Conservation (phyloP, 2,329 filamentous ascomycete species). For the Rhytidhysteron rufulum region DNA sequence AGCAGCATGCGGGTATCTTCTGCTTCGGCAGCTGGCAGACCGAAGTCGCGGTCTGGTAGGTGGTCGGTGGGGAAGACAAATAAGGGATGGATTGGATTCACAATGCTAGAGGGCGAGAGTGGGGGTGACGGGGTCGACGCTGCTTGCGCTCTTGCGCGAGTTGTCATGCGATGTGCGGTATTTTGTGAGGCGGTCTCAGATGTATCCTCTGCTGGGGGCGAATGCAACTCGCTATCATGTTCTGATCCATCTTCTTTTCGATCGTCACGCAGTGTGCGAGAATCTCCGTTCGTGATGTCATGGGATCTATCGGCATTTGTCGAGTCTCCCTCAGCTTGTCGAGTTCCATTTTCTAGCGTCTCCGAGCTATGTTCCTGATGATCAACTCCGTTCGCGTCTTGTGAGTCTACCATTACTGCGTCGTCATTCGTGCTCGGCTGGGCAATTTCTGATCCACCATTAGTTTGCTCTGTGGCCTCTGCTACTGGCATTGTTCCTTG, state of each 20-base stretch:
- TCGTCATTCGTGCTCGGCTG: neutral
- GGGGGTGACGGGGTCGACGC: slow-evolving; percentile 35
- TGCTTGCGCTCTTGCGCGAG: slow-evolving; percentile 50
- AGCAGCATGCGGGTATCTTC: slow-evolving; percentile 73
- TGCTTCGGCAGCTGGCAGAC: slow-evolving; percentile 69
- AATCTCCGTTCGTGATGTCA: neutral
- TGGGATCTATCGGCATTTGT: neutral
- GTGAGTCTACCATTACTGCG: neutral
- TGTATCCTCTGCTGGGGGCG: slow-evolving; percentile 31
- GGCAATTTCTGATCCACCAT: neutral
- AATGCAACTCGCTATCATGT: slow-evolving; percentile 20
- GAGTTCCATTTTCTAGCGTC: neutral
- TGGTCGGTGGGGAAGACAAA: slow-evolving; percentile 63
- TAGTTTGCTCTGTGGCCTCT: neutral
- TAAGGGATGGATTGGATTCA: slow-evolving; percentile 67
- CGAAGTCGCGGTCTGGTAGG: slow-evolving; percentile 65
- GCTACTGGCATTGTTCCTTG: neutral
- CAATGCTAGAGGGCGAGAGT: slow-evolving; percentile 44
- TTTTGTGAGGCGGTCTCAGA: slow-evolving; percentile 41
- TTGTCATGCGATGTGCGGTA: slow-evolving; percentile 52
- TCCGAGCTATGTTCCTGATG: neutral
- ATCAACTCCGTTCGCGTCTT: neutral
- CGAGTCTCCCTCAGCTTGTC: neutral
- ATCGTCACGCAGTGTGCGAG: slow-evolving; percentile 5
- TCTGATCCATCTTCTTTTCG: slow-evolving; percentile 8